Base-by-base conservation (phyloP, 257 asterid genomes). In the Solanum pimpinellifolium region DNA sequence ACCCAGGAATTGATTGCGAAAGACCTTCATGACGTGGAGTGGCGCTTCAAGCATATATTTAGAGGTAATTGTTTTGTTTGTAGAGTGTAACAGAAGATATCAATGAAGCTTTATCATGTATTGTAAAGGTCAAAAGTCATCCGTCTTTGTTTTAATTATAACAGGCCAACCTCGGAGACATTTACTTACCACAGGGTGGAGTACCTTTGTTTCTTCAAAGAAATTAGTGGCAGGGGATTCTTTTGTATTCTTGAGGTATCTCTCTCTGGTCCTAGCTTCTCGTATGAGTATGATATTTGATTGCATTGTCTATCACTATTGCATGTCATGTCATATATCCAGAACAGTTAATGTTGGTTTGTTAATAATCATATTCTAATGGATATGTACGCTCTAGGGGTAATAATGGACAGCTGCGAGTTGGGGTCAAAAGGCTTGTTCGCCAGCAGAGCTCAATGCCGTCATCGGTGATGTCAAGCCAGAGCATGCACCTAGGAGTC, bases 151-250 rank as follows among this genome's bases (percentile, higher is more conserved):
- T 85, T 6, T 77, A 85, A 39, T 44, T 46, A 86, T 52, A 52
- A 83, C 92, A 95, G 98, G 98, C 83, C 98, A 95, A 89, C 98
- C 98, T 70, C 92, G 95, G 87, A 94, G 98, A 91, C 97, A 95
- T 89, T 91, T 95, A 92, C 95, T 95, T 49, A 95, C 98, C 25
- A 95, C 98, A 9, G 98, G 98, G 33, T 95, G 98, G 98, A 95
- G 98, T 88, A 92, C 95, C 11, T 95, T 94, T 87, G 98, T 94
- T 31, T 93, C 95, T 70, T 93, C 96, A 5, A 95, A 95, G 91
- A 90, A 94, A 92, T 90, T 95, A 91, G 94, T 90, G 29, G 94
- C 98, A 35, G 95, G 98, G 15, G 98, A 95, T 87, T 92, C 96
- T 47, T 94, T 95, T 89, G 93, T 95, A 85, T 95, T 95, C 66